Evolutionary conservation across 495 filamentous ascomycete species (phyloP), one percentile per base, ranked within the genome.

Genomic region (Hyaloscypha bicolor): DNA sequence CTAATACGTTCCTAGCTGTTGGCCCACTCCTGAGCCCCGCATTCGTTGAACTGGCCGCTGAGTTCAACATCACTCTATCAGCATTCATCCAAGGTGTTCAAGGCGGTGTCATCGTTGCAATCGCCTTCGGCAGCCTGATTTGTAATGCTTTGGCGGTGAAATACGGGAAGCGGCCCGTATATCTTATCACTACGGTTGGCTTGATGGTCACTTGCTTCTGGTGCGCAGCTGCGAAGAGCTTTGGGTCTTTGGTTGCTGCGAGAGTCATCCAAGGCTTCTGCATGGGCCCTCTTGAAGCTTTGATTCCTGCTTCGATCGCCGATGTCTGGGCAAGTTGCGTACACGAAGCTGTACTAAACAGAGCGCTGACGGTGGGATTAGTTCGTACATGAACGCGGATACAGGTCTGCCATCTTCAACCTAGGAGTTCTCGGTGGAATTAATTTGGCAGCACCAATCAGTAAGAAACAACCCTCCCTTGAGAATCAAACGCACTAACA

Each of bases 221-320:
- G 66, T 33, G 21, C 37, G 66, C 66, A 4, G 61, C 66, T 42
- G 53, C 61, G 14, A 59, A 72, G 22, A 71, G 61, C 14, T 77
- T 73, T 61, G 65, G 56, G 14, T 67, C 61, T 25, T 60, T 77
- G 53, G 57, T 75, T 21, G 75, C 72, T 12, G 68, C 73, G 22
- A 63, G 75, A 37, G 71, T 74, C 21, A 62, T 77, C 21, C 72
- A 73, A n/a, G 75, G 73, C 1, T 73, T 77, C 52, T 73, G 73
- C 29, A 73, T 86, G 72, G 84, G 83, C 6, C 85, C 85, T 0
- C 84, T 87, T 55, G 84, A 87, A 73, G 84, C 83, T 6, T 67
- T 86, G 37, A 80, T 87, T 8, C 85, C 85, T 72, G 83, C 84
- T 9, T 83, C 79, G 63, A 83, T 86, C 39, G 85, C 81, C 31